Conservation (phyloP, 352 stramenopile species). For the Globisporangium acanthophoron region DNA sequence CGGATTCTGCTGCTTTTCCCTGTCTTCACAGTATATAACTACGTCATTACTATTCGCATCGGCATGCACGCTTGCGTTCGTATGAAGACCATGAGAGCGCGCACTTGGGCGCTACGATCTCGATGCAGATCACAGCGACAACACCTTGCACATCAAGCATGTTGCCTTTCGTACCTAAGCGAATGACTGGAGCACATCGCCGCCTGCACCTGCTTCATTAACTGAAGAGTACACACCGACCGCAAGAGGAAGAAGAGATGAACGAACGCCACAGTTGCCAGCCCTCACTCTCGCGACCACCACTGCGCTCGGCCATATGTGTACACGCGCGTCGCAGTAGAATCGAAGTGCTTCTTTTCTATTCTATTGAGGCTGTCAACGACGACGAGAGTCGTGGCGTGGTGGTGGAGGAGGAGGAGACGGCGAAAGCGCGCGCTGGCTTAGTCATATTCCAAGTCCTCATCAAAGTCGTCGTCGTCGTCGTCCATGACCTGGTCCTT, state of each 20-base stretch:
- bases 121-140: too few species aligned
- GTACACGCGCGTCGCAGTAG: neutral
- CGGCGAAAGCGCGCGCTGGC: constrained; percentile 17
- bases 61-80: neutral
- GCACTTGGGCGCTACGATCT: neutral
- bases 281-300: too few species aligned
- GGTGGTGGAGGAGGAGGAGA: constrained; percentile 31
- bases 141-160: neutral
- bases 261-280: too few species aligned
- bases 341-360: constrained; percentile 13
- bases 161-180: constrained; percentile 5
- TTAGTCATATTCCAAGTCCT: constrained; percentile 61
- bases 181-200: constrained; percentile 2
- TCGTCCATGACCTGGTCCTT: constrained; percentile 30
- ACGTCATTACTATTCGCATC: constrained; percentile 14
- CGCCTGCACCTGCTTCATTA: neutral
- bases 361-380: constrained; percentile 11
- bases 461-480: constrained; percentile 64
- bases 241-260: too few species aligned
- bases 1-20: neutral
- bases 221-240: too few species aligned
- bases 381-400: constrained; percentile 11
- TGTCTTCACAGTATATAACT: constrained; percentile 14
- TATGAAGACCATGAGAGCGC: neutral
- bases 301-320: too few species aligned